These are phyloP conservation scores for Elsinoe perseae DNA, from an alignment of 2,329 filamentous ascomycete species.

Conservation along the genomic window DNA sequence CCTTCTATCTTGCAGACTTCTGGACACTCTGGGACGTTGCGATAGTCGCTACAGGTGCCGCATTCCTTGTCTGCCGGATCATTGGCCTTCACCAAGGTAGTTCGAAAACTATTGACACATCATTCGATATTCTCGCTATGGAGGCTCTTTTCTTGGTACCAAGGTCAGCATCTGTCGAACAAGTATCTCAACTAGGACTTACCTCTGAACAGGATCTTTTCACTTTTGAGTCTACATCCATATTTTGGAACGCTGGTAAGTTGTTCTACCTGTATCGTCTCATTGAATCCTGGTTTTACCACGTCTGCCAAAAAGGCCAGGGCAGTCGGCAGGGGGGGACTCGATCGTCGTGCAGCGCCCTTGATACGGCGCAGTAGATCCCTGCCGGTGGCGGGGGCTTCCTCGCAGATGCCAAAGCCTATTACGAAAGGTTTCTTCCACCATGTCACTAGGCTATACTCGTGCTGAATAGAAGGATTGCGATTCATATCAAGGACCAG, in stretches of 20 bases:
- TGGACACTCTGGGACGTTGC: conserved; percentile 61
- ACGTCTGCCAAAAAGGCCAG: not conserved
- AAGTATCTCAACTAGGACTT: conserved; percentile 7
- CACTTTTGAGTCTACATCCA: conserved; percentile 74
- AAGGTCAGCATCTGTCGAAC: conserved; percentile 34
- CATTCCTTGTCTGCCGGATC: conserved; percentile 51
- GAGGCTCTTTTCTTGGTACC: conserved; percentile 88
- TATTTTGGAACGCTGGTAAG: conserved; percentile 70
- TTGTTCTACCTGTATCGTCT: not conserved
- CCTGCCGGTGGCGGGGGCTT: not conserved
- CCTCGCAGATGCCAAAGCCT: too few relatives aligned
- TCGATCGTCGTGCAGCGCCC: not conserved
- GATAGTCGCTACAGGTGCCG: conserved; percentile 30
- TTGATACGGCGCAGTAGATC: not conserved
- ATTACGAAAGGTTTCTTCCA: too few relatives aligned
- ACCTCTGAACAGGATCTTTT: conserved; percentile 58
- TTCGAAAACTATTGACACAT: conserved; percentile 59
- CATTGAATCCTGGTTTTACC: too few relatives aligned
- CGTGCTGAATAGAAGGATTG: conserved; percentile 18
- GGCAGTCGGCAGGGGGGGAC: not conserved
- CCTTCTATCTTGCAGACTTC: conserved; percentile 77
- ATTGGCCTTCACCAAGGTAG: conserved; percentile 55
- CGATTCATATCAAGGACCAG: conserved; percentile 24
- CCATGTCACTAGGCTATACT: not conserved
- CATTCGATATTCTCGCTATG: conserved; percentile 82